A percentile compares a stretch with the other conserved stretches of the same genome.
These are phyloP conservation scores for Talaromyces sp. DNA, from an alignment of 2,329 filamentous ascomycete genomes.

Conservation along the genomic window DNA sequence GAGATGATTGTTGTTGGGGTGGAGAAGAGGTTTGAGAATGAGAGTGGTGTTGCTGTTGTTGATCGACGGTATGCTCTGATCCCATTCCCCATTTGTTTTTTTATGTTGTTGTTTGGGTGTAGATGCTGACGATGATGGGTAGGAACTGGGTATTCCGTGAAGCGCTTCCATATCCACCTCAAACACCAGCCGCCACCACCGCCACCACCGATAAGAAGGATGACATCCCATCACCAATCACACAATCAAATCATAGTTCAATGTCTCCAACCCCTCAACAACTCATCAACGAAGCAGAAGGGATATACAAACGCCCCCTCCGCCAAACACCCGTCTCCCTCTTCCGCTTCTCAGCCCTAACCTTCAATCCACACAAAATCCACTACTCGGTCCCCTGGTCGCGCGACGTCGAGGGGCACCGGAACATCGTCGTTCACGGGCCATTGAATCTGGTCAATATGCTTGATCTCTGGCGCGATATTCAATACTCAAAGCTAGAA, in stretches of 20 bases:
- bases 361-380: constrained; percentile 90
- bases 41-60: constrained; percentile 38
- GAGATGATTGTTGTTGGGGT: constrained; percentile 61
- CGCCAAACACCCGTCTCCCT: constrained; percentile 64
- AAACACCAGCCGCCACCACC: background rate
- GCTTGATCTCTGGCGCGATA: constrained; percentile 54
- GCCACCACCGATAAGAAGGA: background rate
- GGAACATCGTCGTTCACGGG: constrained; percentile 77
- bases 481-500: constrained; percentile 23
- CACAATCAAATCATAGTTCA: background rate
- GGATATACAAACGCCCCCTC: constrained; percentile 49
- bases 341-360: constrained; percentile 87
- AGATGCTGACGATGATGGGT: constrained; percentile 24
- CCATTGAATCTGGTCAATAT: constrained; percentile 77
- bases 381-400: constrained; percentile 76
- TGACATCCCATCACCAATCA: background rate
- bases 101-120: too few relatives aligned
- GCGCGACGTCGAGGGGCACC: constrained; percentile 69
- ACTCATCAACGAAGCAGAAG: background rate
- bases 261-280: background rate
- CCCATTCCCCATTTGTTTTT: background rate
- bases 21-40: constrained; percentile 51
- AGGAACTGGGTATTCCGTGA: constrained; percentile 22
- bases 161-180: constrained; percentile 24
- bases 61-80: constrained; percentile 40